Percentiles rank a stretch among this genome's conserved stretches.
These are phyloP conservation scores for Cucurbita maxima DNA, from an alignment of 306 rosid species.

Conservation along the genomic window DNA sequence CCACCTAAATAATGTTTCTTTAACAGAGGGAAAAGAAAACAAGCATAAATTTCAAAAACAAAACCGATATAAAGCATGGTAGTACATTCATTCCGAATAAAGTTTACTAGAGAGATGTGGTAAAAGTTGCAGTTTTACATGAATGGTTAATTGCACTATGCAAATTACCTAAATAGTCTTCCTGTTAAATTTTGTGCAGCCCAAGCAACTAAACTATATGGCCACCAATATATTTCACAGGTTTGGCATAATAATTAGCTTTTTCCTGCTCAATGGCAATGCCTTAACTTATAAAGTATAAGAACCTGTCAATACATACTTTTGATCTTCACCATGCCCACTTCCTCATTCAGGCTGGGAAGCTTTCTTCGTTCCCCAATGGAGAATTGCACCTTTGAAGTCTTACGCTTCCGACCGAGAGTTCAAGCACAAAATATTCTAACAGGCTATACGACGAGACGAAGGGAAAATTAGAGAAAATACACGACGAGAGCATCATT, in stretches of 20 bases:
- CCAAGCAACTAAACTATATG: not conserved
- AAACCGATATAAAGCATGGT: too few species aligned
- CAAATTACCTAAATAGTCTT: not conserved
- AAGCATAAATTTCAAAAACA: too few species aligned
- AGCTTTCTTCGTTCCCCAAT: not conserved
- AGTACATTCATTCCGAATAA: not conserved
- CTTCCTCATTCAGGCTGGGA: not conserved
- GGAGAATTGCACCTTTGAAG: constrained; percentile 2
- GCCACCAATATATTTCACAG: not conserved
- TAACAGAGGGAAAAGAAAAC: too few species aligned
- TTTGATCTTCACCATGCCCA: not conserved
- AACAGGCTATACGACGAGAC: not conserved
- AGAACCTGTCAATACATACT: not conserved
- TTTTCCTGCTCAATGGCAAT: not conserved
- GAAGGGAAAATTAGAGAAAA: not conserved
- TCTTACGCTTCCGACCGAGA: not conserved
- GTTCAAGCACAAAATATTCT: not conserved
- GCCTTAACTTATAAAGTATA: not conserved
- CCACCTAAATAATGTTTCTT: too few species aligned
- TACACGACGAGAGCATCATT: not conserved
- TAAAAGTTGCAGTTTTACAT: not conserved
- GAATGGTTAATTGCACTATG: not conserved
- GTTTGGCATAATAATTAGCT: not conserved
- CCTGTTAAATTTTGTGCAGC: not conserved
- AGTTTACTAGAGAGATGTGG: not conserved